A percentile compares a stretch with the other conserved stretches of the same genome.
Conservation (phyloP, 768 basidiomycete species). For the Coprinopsis marcescibilis region DNA sequence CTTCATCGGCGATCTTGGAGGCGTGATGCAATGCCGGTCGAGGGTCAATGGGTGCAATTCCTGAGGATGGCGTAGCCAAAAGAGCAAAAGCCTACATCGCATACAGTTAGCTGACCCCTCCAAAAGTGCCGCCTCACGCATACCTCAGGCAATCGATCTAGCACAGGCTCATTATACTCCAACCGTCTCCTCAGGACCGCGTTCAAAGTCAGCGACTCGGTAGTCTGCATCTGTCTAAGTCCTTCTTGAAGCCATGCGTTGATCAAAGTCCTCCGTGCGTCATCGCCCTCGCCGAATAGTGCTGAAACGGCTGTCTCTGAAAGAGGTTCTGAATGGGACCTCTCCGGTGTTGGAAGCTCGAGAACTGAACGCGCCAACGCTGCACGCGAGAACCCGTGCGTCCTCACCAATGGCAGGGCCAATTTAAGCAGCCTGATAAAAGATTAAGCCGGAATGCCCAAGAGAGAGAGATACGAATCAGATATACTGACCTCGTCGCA, state of each 20-base stretch:
- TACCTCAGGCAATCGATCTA: conserved; percentile 65
- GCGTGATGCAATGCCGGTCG: conserved; percentile 57
- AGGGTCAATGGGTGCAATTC: conserved; percentile 52
- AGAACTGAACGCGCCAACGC: conserved; percentile 63
- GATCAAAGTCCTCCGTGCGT: conserved; percentile 59
- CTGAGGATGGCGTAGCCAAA: conserved; percentile 46
- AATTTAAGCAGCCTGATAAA: conserved; percentile 40
- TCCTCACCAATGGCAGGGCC: conserved; percentile 56
- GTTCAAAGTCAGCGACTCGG: conserved; percentile 30
- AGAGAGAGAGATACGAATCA: background rate
- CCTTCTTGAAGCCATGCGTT: conserved; percentile 74
- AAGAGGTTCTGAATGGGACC: conserved; percentile 54
- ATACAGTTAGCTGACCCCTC: background rate
- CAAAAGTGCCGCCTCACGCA: conserved; percentile 13
- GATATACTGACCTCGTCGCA: conserved; percentile 13
- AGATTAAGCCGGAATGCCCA: background rate
- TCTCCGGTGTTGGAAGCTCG: conserved; percentile 38
- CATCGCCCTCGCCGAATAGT: conserved; percentile 66
- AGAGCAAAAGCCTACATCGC: conserved; percentile 64
- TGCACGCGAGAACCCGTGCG: conserved; percentile 71
- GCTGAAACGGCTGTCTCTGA: conserved; percentile 66
- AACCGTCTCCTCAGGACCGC: conserved; percentile 54
- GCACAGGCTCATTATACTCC: conserved; percentile 60
- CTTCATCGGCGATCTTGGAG: conserved; percentile 59
- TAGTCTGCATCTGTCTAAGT: conserved; percentile 38